A percentile compares a stretch with the other conserved stretches of the same genome.
Conservation (phyloP, 2,329 filamentous ascomycete species). For the Akanthomyces lecanii region DNA sequence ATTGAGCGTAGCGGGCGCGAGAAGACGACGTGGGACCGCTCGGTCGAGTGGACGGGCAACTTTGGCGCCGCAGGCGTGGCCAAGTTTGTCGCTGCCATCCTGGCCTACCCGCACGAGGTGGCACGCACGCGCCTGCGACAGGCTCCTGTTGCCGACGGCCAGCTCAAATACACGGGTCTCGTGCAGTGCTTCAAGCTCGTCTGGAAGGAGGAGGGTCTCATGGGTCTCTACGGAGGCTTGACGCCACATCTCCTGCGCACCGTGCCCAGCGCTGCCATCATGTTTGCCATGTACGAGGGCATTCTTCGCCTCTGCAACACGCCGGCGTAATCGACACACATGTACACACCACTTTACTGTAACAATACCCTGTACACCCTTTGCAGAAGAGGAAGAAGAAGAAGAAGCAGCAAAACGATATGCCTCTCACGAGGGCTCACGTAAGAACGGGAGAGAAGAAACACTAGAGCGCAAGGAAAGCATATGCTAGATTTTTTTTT, state of each 20-base stretch:
- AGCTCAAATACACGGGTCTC: constrained; percentile 82
- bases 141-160: constrained; percentile 67
- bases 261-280: constrained; percentile 89
- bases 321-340: constrained; percentile 25
- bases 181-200: constrained; percentile 84
- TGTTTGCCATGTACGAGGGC: constrained; percentile 83
- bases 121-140: constrained; percentile 81
- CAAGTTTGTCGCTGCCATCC: constrained; percentile 77
- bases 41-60: constrained; percentile 74
- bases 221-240: constrained; percentile 82
- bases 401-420: background rate
- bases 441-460: background rate
- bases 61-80: constrained; percentile 74
- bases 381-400: background rate
- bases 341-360: background rate
- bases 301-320: constrained; percentile 48
- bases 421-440: background rate
- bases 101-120: constrained; percentile 92
- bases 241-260: constrained; percentile 88
- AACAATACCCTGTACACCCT: constrained; percentile 11
- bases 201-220: constrained; percentile 82
- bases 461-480: background rate
- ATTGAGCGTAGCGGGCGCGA: constrained; percentile 55
- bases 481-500: background rate
- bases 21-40: constrained; percentile 67